Percentiles rank a stretch among this genome's conserved stretches.
Evolutionary conservation across 2,329 filamentous ascomycete genomes (phyloP).

Genomic region (Aspergillus brasiliensis): DNA sequence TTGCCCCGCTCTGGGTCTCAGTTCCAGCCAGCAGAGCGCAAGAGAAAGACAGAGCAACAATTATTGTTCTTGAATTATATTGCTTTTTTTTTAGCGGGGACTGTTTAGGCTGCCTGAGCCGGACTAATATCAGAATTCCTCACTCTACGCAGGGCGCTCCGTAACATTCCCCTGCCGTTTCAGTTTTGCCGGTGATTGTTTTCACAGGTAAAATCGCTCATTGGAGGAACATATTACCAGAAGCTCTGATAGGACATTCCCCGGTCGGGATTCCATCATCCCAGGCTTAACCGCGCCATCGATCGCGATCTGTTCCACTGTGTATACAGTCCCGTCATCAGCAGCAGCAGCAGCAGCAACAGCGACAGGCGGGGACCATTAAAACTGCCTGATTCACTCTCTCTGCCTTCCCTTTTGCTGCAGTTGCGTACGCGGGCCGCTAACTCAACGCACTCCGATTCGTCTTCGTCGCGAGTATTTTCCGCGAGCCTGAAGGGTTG

Average conservation of each 20-base stretch:
- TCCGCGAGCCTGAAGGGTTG: neutral
- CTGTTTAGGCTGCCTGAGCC: neutral
- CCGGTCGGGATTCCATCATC: neutral
- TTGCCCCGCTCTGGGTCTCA: slow-evolving; percentile 16
- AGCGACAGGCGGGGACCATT: no score
- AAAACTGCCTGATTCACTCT: no score
- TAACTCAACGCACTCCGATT: slow-evolving; percentile 2
- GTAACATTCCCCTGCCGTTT: slow-evolving; percentile 2
- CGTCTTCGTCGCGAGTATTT: slow-evolving; percentile 1
- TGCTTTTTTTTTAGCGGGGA: neutral
- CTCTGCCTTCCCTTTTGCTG: neutral
- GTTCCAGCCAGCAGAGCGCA: neutral
- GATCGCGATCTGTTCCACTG: neutral
- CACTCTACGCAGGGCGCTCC: neutral
- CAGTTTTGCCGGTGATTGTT: neutral
- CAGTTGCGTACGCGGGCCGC: neutral
- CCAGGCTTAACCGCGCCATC: slow-evolving; percentile 3
- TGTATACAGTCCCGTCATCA: neutral
- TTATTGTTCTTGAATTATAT: neutral
- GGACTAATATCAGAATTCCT: neutral
- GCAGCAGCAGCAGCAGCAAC: neutral
- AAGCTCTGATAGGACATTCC: neutral
- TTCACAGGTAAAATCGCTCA: neutral
- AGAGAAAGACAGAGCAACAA: no score
- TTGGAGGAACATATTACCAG: neutral